Evolutionary conservation across 2,329 filamentous ascomycete species (phyloP).

Genomic region (Diaporthe humulicola): DNA sequence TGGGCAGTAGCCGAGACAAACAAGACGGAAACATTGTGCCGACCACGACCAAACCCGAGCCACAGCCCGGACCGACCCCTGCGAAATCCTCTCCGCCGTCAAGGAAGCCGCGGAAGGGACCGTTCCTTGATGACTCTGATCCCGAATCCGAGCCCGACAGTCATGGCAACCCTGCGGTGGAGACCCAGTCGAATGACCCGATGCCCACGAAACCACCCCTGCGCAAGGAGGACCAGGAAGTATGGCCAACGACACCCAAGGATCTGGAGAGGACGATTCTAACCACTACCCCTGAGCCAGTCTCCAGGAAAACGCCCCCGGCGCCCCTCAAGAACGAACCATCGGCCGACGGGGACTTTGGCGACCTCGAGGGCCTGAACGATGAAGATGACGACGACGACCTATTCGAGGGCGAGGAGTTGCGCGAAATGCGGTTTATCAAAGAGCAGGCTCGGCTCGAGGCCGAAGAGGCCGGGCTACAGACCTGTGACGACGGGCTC

Average conservation of each 20-base stretch:
- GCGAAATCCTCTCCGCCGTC: slow-evolving; percentile 40
- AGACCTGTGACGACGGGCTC: slow-evolving; percentile 50
- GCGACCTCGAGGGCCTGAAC: slow-evolving; percentile 61
- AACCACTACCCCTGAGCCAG: slow-evolving; percentile 31
- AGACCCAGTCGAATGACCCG: background rate
- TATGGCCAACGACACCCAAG: slow-evolving; percentile 36
- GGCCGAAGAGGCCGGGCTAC: slow-evolving; percentile 65
- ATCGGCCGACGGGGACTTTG: slow-evolving; percentile 49
- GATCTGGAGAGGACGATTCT: slow-evolving; percentile 38
- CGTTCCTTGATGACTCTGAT: slow-evolving; percentile 80
- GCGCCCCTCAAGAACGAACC: slow-evolving; percentile 36
- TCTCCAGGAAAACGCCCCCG: slow-evolving; percentile 14
- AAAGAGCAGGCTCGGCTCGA: slow-evolving; percentile 79
- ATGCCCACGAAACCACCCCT: background rate
- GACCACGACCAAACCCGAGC: slow-evolving; percentile 39
- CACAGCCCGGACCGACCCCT: slow-evolving; percentile 16
- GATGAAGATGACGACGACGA: slow-evolving; percentile 66
- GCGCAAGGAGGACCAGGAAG: slow-evolving; percentile 31
- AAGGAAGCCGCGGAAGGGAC: slow-evolving; percentile 60
- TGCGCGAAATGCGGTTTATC: slow-evolving; percentile 77
- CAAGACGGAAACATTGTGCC: slow-evolving; percentile 23
- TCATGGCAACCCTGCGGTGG: slow-evolving; percentile 35
- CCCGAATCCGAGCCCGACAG: slow-evolving; percentile 58
- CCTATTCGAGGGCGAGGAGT: slow-evolving; percentile 73
- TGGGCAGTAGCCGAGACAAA: slow-evolving; percentile 47